Evolutionary conservation across 176 grass and related monocot species (phyloP), one percentile per base, ranked within the genome.

Genomic region (Metroxylon sagu): DNA sequence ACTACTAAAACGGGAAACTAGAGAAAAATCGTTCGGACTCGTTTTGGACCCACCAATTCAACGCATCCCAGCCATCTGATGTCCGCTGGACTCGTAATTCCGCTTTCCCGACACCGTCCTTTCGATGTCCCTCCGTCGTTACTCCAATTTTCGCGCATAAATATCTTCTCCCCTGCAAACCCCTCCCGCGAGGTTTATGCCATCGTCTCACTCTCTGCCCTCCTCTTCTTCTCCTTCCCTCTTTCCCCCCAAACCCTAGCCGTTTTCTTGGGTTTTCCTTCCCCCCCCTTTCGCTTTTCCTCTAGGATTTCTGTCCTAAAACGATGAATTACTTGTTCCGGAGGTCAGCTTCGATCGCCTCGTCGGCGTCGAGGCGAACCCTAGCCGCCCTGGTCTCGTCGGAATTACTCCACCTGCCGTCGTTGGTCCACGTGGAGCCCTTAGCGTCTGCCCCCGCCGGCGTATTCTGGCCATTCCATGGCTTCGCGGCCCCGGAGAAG

Each of bases 271-370:
- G 52, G 75, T 66, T 66, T 76, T 75, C 71, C 29, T 50, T 59
- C n/a, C 51, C 6, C 66, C 58, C 2, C 10, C 1, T 6, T 10
- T 43, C 35, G 8, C 48, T 50, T 14, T 18, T 19, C 28, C 25
- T 71, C 52, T 0, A 55, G 29, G 7, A 29, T 50, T 14, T 52
- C 6, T 5, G 26, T 10, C 26, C 4, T 15, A 18, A 8, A 69
- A 26, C 29, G 56, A 90, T 97, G 92, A 85, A 76, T 73, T 69
- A 60, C 53, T 72, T 91, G 59, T 53, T 97, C 39, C 87, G 87
- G 57, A 77, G 87, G 56, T 75, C 75, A 16, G 64, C 83, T 52
- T 59, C 19, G 48, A 17, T 69, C 17, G 56, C 73, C 57, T 65
- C 79, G 51, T 85, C 83, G 72, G 80, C 78, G 62, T 75, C 74